A percentile compares a stretch with the other conserved stretches of the same genome.
These are phyloP conservation scores for Fomitopsis schrenkii DNA, from an alignment of 1,284 basidiomycete genomes.

Conservation along the genomic window DNA sequence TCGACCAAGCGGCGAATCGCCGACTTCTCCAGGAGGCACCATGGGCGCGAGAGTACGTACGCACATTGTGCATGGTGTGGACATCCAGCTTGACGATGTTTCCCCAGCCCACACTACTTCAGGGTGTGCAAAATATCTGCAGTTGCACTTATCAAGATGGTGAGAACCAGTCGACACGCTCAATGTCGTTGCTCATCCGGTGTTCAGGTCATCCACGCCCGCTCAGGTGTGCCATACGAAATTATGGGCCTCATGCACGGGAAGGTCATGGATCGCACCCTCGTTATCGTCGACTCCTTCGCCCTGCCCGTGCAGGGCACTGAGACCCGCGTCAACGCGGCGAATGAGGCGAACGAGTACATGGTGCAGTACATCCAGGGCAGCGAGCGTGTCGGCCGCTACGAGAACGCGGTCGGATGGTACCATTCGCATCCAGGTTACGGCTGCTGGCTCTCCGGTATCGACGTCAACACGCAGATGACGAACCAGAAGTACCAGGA, in stretches of 20 bases:
- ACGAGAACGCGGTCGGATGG: constrained; percentile 96
- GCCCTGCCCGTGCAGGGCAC: constrained; percentile 98
- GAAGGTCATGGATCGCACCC: constrained; percentile 81
- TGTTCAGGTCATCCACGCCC: constrained; percentile 96
- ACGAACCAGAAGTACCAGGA: constrained; percentile 95
- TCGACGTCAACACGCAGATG: constrained; percentile 94
- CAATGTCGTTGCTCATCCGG: constrained; percentile 73
- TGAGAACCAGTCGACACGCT: constrained; percentile 26
- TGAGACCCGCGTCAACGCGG: constrained; percentile 96
- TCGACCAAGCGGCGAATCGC: constrained; percentile 71
- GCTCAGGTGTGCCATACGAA: constrained; percentile 95
- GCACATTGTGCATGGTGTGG: background rate
- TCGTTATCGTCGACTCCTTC: constrained; percentile 95
- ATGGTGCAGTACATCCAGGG: constrained; percentile 92
- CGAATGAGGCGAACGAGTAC: constrained; percentile 95
- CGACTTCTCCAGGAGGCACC: constrained; percentile 70
- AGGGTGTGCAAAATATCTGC: constrained; percentile 6
- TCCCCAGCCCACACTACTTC: constrained; percentile 17
- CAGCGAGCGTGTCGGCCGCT: constrained; percentile 74
- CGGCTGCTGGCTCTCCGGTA: constrained; percentile 96
- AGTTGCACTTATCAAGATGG: constrained; percentile 81
- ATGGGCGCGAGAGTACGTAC: constrained; percentile 83
- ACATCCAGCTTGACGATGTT: background rate
- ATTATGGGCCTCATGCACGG: constrained; percentile 99
- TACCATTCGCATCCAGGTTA: constrained; percentile 99